Percentiles rank a stretch among this genome's conserved stretches.
Evolutionary conservation across 139 green algal genomes (phyloP).

Genomic region (Chlorella sorokiniana): DNA sequence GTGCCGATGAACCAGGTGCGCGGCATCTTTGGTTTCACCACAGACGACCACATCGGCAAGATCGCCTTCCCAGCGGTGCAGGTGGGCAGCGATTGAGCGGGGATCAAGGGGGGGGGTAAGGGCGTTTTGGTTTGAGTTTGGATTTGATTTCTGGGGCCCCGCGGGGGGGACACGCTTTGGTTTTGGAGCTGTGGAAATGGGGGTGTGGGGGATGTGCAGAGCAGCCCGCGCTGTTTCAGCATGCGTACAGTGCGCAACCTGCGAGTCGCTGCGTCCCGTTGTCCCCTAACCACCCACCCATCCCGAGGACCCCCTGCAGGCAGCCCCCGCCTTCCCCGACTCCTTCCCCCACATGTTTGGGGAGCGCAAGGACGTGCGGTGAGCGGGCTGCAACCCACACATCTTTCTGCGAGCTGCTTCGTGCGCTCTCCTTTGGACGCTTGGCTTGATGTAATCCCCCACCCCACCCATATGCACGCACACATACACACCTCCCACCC

Average conservation of each 20-base stretch:
- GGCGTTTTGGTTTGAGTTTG: no score
- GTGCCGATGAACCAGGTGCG: slow-evolving; percentile 94
- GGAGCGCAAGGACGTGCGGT: slow-evolving; percentile 75
- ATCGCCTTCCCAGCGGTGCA: slow-evolving; percentile 94
- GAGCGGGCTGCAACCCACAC: neutral
- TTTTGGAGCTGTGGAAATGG: no score
- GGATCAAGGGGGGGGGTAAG: no score
- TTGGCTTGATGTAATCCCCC: neutral
- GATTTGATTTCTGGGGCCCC: no score
- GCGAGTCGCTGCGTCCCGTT: neutral
- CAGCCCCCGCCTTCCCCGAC: slow-evolving; percentile 90
- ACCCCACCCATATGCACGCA: neutral
- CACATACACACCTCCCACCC: neutral
- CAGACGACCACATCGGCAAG: slow-evolving; percentile 95
- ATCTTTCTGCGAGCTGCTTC: neutral
- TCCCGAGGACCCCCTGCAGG: slow-evolving; percentile 50
- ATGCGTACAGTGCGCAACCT: no score
- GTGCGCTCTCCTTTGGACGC: neutral
- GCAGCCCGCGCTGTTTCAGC: no score
- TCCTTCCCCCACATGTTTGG: slow-evolving; percentile 98
- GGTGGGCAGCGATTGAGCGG: slow-evolving; percentile 2
- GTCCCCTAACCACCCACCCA: neutral
- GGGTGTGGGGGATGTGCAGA: no score
- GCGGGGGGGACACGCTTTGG: no score
- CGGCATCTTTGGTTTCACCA: slow-evolving; percentile 90